phyloP scores from a whole-genome alignment of 352 stramenopile genomes.

The Aphanomyces euteiches region DNA sequence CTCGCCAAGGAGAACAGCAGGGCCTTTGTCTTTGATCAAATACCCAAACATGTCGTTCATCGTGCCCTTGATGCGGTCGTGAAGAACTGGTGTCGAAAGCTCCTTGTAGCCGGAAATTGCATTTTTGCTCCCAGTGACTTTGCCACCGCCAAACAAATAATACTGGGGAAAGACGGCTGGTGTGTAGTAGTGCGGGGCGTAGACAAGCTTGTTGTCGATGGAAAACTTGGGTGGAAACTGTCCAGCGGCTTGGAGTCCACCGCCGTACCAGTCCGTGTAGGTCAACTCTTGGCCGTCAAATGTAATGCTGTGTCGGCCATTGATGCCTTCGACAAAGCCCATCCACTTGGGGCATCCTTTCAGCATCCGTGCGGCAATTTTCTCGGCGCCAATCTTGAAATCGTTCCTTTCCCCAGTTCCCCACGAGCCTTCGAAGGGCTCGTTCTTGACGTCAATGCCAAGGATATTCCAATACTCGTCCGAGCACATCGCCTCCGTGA shows the following conservation, averaged over 20 bases:
- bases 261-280: slow-evolving; percentile 45
- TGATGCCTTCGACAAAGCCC: slow-evolving; percentile 41
- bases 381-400: slow-evolving; percentile 35
- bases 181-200: slow-evolving; percentile 72
- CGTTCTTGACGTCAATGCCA: slow-evolving; percentile 61
- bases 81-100: slow-evolving; percentile 46
- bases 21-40: slow-evolving; percentile 42
- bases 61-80: slow-evolving; percentile 56
- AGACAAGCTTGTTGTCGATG: slow-evolving; percentile 52
- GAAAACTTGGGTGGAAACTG: slow-evolving; percentile 29
- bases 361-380: slow-evolving; percentile 38
- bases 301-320: slow-evolving; percentile 35
- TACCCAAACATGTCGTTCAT: slow-evolving; percentile 76
- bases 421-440: slow-evolving; percentile 51
- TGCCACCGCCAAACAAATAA: slow-evolving; percentile 57
- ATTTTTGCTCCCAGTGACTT: slow-evolving; percentile 31
- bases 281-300: slow-evolving; percentile 36
- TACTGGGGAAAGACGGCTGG: slow-evolving; percentile 53
- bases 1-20: slow-evolving; percentile 60
- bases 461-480: slow-evolving; percentile 57
- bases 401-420: slow-evolving; percentile 36
- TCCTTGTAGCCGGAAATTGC: slow-evolving; percentile 48
- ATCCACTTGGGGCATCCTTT: slow-evolving; percentile 39
- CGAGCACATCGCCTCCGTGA: neutral
- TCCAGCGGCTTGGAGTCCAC: slow-evolving; percentile 36